Base-by-base conservation (phyloP, 352 stramenopile genomes). In the Globisporangium nunn region DNA sequence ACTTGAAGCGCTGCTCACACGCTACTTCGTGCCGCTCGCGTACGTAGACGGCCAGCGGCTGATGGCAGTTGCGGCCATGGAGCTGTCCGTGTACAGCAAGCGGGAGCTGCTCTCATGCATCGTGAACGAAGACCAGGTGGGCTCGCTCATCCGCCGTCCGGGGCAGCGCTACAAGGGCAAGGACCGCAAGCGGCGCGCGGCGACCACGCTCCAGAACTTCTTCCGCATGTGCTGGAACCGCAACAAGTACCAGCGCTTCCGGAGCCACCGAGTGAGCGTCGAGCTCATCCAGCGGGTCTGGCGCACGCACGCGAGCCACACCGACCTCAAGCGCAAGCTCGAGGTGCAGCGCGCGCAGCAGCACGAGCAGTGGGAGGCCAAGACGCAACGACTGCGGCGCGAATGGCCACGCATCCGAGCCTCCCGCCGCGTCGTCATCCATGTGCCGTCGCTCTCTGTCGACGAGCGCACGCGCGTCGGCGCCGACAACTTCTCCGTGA, bases 101-200 rank as follows among this genome's bases (percentile, higher is more conserved):
- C 50, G 45, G 4, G 86, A 96, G 47, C 59, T 97, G 52, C 63
- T 95, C 35, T 66, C 64, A 6, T 96, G 87, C 44, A 75, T 97
- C 29, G 70, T 88, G 39, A 97, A 97, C 68, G 71, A 89, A 50
- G 88, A 96, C 53, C 85, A 96, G 56, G 81, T 97, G 0, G 68
- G 71, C 41, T 65, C 72, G 37, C 62, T 92, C 28, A 58, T 88
- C 29, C 70, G 71, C 7, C 76, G 81, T 39, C 78, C 87, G n/a
- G 80, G 82, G 0, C 77, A 91, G 59, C 78, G 85, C 15, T 94
- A 85, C 67, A 85, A 88, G 55, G 84, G 81, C 51, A 86, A 78
- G 57, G 75, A 91, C 57, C 68, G 72, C 46, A 84, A 76, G 52
- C 64, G 75, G 43, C 70, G 74, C 12, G 85, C 84, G 11, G 85